A percentile compares a stretch with the other conserved stretches of the same genome.
phyloP scores from a whole-genome alignment of 495 filamentous ascomycete species.

The Penicillium antarcticum region DNA sequence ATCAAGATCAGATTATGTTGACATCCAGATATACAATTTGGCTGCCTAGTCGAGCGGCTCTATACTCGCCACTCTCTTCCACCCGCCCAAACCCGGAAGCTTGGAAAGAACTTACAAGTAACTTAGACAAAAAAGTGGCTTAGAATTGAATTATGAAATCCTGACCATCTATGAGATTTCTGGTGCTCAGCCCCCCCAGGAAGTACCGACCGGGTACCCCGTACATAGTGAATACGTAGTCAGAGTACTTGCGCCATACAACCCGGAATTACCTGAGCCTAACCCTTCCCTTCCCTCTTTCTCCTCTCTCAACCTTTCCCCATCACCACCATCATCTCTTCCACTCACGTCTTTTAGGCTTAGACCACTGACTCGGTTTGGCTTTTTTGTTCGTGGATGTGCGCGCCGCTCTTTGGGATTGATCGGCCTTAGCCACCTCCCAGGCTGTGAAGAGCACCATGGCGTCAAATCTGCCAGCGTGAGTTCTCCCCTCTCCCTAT shows the following conservation, averaged over 20 bases:
- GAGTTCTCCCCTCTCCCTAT: conserved; percentile 26
- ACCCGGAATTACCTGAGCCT: conserved; percentile 9
- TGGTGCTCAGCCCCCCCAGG: conserved; percentile 27
- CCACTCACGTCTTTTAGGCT: conserved; percentile 7
- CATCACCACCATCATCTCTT: conserved; percentile 9
- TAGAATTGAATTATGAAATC: not conserved
- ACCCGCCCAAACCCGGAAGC: conserved; percentile 14
- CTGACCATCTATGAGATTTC: conserved; percentile 10
- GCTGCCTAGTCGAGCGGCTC: not conserved
- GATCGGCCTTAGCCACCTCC: conserved; percentile 37
- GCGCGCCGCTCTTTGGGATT: conserved; percentile 37
- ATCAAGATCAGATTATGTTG: not conserved
- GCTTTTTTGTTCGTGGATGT: conserved; percentile 38
- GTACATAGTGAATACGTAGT: conserved; percentile 20
- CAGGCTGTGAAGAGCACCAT: conserved; percentile 39
- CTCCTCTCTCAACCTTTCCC: conserved; percentile 20
- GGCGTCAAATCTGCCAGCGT: conserved; percentile 61
- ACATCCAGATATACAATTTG: not conserved
- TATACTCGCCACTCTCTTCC: conserved; percentile 11
- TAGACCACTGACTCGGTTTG: conserved; percentile 13
- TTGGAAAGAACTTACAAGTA: not conserved
- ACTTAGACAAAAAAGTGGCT: no score
- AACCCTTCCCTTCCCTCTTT: conserved; percentile 21
- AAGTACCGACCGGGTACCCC: conserved; percentile 18
- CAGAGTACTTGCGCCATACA: conserved; percentile 20